These are phyloP conservation scores for Pseudogymnoascus sp. DNA, from an alignment of 2,329 filamentous ascomycete species.

Conservation along the genomic window DNA sequence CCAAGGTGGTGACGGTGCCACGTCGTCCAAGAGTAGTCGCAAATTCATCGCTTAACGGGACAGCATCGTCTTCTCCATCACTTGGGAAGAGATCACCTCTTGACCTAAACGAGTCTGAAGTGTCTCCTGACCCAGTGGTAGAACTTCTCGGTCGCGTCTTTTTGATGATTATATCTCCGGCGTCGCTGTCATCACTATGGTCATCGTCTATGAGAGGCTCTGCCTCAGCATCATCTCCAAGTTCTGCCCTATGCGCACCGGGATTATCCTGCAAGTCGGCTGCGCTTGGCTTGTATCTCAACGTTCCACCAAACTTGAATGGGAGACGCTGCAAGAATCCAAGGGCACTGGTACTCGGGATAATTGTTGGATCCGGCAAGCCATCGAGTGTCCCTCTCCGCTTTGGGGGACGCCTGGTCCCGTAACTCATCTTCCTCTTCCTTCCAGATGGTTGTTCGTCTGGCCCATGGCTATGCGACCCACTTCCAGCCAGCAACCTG, in stretches of 20 bases:
- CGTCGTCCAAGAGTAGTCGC: constrained; percentile 71
- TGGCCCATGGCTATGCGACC: constrained; percentile 35
- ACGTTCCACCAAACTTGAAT: constrained; percentile 72
- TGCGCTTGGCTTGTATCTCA: constrained; percentile 84
- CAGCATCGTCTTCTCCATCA: constrained; percentile 77
- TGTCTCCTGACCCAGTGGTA: constrained; percentile 71
- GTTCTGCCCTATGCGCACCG: constrained; percentile 38
- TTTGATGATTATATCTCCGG: constrained; percentile 14
- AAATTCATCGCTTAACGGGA: constrained; percentile 90
- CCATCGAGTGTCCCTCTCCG: constrained; percentile 47
- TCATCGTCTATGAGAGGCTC: constrained; percentile 63
- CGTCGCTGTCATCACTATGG: constrained; percentile 36
- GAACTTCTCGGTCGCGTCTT: constrained; percentile 58
- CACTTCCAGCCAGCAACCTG: constrained; percentile 65
- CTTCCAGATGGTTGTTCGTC: constrained; percentile 56
- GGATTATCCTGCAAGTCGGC: constrained; percentile 87
- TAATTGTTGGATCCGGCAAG: constrained; percentile 68
- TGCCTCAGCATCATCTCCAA: constrained; percentile 44
- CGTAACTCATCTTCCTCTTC: constrained; percentile 85
- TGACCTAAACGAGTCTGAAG: constrained; percentile 77
- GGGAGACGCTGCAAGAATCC: constrained; percentile 79
- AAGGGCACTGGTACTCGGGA: constrained; percentile 75
- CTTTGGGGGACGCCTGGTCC: constrained; percentile 52
- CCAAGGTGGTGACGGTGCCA: constrained; percentile 46
- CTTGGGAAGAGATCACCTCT: constrained; percentile 86